These are phyloP conservation scores for Epichloe hybrida DNA, from an alignment of 2,329 filamentous ascomycete species.

Conservation along the genomic window DNA sequence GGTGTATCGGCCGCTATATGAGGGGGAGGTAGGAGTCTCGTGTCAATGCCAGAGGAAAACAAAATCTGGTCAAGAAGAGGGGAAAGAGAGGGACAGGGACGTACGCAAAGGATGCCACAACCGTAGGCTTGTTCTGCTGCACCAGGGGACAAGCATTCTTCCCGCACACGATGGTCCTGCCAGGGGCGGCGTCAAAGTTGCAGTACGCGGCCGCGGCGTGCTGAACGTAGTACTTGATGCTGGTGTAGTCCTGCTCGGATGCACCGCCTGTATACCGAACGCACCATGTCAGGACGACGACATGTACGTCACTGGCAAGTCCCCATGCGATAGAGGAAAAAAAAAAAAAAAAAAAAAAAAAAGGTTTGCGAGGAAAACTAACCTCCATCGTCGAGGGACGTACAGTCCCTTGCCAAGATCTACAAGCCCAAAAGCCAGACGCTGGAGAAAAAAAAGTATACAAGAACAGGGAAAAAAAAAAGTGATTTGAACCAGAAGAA, in stretches of 20 bases:
- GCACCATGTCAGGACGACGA: background rate
- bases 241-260: slow-evolving; percentile 20
- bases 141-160: slow-evolving; percentile 30
- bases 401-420: too few relatives aligned
- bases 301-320: background rate
- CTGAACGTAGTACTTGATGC: slow-evolving; percentile 35
- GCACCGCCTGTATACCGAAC: slow-evolving; percentile 7
- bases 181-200: slow-evolving; percentile 29
- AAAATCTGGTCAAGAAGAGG: background rate
- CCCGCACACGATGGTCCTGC: slow-evolving; percentile 29
- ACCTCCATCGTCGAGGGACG: slow-evolving; percentile 24
- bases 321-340: too few relatives aligned
- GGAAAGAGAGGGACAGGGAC: background rate
- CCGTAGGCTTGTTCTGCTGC: slow-evolving; percentile 26
- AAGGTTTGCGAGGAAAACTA: slow-evolving; percentile 3
- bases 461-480: too few relatives aligned
- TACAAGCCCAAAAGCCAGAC: too few relatives aligned
- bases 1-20: slow-evolving; percentile 24
- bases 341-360: background rate
- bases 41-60: background rate
- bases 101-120: slow-evolving; percentile 30
- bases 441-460: too few relatives aligned
- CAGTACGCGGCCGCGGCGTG: slow-evolving; percentile 41
- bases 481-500: too few relatives aligned
- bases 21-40: background rate